phyloP scores from a whole-genome alignment of 257 asterid species.

The Jacaranda mimosifolia region DNA sequence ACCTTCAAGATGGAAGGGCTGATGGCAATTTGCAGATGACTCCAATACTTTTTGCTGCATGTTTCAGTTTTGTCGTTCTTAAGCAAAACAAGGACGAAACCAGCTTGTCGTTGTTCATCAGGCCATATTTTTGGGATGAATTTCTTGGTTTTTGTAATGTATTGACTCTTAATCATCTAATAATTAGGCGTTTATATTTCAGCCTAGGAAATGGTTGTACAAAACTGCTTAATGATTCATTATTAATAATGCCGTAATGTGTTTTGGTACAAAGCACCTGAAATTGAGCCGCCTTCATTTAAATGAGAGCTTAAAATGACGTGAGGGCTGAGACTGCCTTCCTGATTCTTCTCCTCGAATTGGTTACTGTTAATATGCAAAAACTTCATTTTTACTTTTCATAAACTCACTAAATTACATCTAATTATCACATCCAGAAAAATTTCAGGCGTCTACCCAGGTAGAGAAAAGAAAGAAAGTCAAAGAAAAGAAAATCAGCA shows the following conservation, averaged over 20 bases:
- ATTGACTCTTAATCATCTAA: conserved; percentile 24
- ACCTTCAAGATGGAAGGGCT: not conserved
- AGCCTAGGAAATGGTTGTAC: conserved; percentile 18
- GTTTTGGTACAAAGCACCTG: conserved; percentile 25
- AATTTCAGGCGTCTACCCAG: not conserved
- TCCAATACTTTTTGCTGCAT: conserved; percentile 5
- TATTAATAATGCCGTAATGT: not conserved
- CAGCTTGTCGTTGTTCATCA: not conserved
- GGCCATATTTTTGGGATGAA: conserved; percentile 24
- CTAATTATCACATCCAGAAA: not conserved
- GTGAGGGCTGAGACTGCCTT: not conserved
- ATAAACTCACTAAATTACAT: not conserved
- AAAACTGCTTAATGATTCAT: conserved; percentile 17
- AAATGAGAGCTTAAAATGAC: conserved; percentile 18
- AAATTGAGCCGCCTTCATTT: conserved; percentile 23
- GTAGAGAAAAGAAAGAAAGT: not conserved
- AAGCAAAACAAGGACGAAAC: not conserved
- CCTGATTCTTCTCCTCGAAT: not conserved
- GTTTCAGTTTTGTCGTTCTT: conserved; percentile 11
- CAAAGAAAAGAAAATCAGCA: too few relatives aligned
- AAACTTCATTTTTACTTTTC: too few relatives aligned
- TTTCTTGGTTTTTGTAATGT: conserved; percentile 32
- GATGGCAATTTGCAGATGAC: conserved; percentile 6
- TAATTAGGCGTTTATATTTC: conserved; percentile 23
- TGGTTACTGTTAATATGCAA: too few relatives aligned